Base-by-base conservation (phyloP, 73 alveolate genomes). In the Symbiodinium natans region DNA sequence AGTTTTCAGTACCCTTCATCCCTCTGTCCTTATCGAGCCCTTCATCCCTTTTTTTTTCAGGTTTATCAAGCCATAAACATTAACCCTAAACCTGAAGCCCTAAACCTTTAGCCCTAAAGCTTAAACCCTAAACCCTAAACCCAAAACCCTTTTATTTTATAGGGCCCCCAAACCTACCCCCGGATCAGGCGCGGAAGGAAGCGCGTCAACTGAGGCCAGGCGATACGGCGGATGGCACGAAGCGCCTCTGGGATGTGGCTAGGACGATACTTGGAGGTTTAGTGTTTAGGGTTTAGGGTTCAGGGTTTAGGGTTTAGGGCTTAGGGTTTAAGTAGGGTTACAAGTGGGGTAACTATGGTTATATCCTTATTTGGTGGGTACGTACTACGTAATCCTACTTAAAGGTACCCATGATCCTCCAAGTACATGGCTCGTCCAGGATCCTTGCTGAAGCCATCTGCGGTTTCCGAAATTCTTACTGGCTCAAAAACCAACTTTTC, bases 221-320 rank as follows among this genome's bases (percentile, higher is more conserved):
- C 21, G 98, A 92, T 83, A 92, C 90, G 1, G 83, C 92, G 23
- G 98, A 92, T 36, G 98, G 98, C 84, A 92, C 98, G 42, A 92
- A 92, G 98, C 90, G 98, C 36, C 68, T 92, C 23, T 92, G 98
- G 98, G 98, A 92, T 36, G 98, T 33, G 7, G 36, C 80, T 5
- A 23, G 95, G 95, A 59, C 38, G 1, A 29, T 42, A 34, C n/a
- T n/a, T n/a, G n/a, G n/a, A n/a, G n/a, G n/a, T n/a, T n/a, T 31
- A 74, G 17, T 25, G 77, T 33, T 19, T 2, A 15, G 40, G 33
- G 5, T 19, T 6, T 11, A 63, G 40, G 52, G 15, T 82, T 31
- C 34, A 8, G 29, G 43, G 85, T 63, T 63, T n/a, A 19, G 6
- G 39, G n/a, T n/a, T n/a, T n/a, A n/a, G n/a, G n/a, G n/a, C n/a